A percentile compares a stretch with the other conserved stretches of the same genome.
Evolutionary conservation across 2,329 filamentous ascomycete species (phyloP).

Genomic region (Volutella citrinella): DNA sequence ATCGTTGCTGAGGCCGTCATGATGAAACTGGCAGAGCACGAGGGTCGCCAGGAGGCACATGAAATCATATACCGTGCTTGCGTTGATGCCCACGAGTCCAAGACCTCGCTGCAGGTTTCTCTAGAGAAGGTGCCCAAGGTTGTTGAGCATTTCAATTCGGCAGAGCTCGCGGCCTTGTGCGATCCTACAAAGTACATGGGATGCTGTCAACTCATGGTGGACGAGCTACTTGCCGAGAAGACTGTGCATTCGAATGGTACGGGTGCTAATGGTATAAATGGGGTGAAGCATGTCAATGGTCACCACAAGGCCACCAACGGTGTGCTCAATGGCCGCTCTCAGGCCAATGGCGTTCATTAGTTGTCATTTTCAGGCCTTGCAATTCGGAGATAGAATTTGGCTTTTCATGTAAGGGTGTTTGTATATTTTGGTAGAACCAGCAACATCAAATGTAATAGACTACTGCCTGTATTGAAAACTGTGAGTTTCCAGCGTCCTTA

Average conservation of each 20-base stretch:
- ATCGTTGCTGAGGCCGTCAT: slow-evolving; percentile 59
- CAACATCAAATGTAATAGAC: too few relatives aligned
- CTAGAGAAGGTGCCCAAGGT: slow-evolving; percentile 6
- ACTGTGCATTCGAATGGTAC: slow-evolving; percentile 1
- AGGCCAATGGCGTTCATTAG: too few relatives aligned
- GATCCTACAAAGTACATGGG: slow-evolving; percentile 16
- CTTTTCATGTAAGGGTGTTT: too few relatives aligned
- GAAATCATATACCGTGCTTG: slow-evolving; percentile 56
- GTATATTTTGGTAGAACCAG: too few relatives aligned
- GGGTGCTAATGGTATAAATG: too few relatives aligned
- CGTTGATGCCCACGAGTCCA: slow-evolving; percentile 6
- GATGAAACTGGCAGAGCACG: slow-evolving; percentile 52
- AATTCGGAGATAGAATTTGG: too few relatives aligned
- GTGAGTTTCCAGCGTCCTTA: too few relatives aligned
- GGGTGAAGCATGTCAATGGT: background rate
- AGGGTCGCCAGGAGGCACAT: slow-evolving; percentile 53
- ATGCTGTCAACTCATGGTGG: slow-evolving; percentile 15
- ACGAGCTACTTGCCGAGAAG: slow-evolving; percentile 8
- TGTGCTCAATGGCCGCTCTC: too few relatives aligned
- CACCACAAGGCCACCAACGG: too few relatives aligned
- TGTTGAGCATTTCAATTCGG: slow-evolving; percentile 1
- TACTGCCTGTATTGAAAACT: too few relatives aligned
- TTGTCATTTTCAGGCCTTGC: too few relatives aligned
- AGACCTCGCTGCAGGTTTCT: slow-evolving; percentile 6
- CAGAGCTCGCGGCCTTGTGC: slow-evolving; percentile 7